These are phyloP conservation scores for Haematococcus sp. DNA, from an alignment of 139 green algal species.

Conservation along the genomic window DNA sequence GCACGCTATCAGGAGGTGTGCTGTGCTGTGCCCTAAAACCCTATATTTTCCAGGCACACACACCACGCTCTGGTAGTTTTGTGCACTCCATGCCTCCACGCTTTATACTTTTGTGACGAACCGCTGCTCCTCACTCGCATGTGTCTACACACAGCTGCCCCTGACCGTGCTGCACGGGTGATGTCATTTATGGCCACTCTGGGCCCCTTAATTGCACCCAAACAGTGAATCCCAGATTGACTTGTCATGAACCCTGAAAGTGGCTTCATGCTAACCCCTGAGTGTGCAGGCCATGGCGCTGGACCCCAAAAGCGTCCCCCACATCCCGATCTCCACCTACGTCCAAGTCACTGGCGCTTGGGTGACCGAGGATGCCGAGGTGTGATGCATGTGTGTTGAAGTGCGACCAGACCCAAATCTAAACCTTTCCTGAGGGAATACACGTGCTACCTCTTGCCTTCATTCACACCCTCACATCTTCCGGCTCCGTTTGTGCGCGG, in stretches of 20 bases:
- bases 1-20: conserved; percentile 36
- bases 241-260: not conserved
- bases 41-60: not conserved
- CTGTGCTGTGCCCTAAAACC: not conserved
- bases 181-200: too few relatives aligned
- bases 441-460: too few relatives aligned
- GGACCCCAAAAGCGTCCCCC: conserved; percentile 25
- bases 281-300: conserved; percentile 20
- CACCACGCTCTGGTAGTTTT: not conserved
- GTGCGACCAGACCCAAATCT: too few relatives aligned
- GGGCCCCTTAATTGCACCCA: too few relatives aligned
- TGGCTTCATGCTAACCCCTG: not conserved
- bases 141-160: too few relatives aligned
- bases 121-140: not conserved
- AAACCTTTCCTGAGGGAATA: too few relatives aligned
- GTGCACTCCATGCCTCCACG: not conserved
- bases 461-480: too few relatives aligned
- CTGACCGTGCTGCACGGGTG: too few relatives aligned
- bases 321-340: conserved; percentile 27
- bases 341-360: conserved; percentile 49
- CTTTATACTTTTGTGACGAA: not conserved
- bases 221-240: too few relatives aligned
- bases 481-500: too few relatives aligned
- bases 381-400: conserved; percentile 1
- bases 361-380: conserved; percentile 42